Evolutionary conservation across 139 green algal species (phyloP), one percentile per base, ranked within the genome.

Genomic region (Chlamydomonas sp.): DNA sequence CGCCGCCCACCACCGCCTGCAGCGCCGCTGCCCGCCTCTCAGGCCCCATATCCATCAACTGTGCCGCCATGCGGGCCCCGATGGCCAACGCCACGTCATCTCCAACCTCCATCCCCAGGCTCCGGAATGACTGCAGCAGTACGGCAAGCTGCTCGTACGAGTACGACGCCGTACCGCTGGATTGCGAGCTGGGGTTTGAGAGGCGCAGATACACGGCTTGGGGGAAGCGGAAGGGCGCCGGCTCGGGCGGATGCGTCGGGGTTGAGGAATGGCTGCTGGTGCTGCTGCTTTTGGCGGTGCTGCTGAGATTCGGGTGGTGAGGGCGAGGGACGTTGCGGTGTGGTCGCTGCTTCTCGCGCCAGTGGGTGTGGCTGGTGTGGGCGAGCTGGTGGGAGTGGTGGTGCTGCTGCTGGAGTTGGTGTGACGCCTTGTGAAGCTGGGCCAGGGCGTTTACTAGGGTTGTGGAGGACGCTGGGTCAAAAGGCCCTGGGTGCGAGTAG

Each of bases 401-500:
- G 60, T 63, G 31, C 31, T 49, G 31, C 31, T 49, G 31, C 31
- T 49, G 31, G 31, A 49, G 31, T 49, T 49, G 31, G 31, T 49
- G 31, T 49, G 31, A 49, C 31, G 31, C 31, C 31, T 49, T 49
- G 20, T 87, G 71, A 15, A 87, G 63, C 17, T 12, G n/a, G 15
- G 83, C 83, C 7, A 87, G 73, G 0, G 72, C 31, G 3, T 79
- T 18, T 31, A 87, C 17, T 0, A 71, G 62, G 8, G 61, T 8
- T 7, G 73, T 81, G 12, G 73, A 4, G n/a, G 83, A 75, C 4
- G 62, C 83, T 4, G 83, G 73, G 9, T 81, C 78, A 78, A 90
- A 90, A 3, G 78, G 78, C 0, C 85, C 85, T 2, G 85, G 85
- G 60, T 90, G 85, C 60, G 15, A 62, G 78, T 81, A 90, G 85